Conservation (phyloP, 495 filamentous ascomycete genomes). For the Thozetella sp. region DNA sequence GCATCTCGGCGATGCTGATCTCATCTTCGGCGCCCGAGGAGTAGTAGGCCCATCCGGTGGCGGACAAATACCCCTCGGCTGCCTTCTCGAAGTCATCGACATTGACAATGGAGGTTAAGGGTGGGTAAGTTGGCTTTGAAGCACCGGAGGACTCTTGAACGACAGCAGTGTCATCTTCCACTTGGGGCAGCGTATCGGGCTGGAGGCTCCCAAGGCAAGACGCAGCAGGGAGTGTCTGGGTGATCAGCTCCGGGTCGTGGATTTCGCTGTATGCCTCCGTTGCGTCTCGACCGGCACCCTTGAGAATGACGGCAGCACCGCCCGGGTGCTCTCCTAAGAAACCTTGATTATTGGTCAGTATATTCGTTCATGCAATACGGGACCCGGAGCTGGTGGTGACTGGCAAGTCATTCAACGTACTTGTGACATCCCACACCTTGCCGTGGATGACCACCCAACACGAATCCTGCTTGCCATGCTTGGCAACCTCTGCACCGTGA, state of each 20-base stretch:
- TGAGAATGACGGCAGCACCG: constrained; percentile 58
- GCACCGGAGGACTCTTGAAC: neutral
- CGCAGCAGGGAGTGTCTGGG: constrained; percentile 47
- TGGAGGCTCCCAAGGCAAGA: constrained; percentile 28
- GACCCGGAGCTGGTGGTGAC: neutral
- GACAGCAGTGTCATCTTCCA: neutral
- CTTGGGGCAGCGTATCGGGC: constrained; percentile 34
- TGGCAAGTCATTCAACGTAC: neutral
- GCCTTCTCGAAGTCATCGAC: constrained; percentile 67
- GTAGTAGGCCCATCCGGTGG: constrained; percentile 76
- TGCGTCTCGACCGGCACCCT: constrained; percentile 75
- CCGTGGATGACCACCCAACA: constrained; percentile 2
- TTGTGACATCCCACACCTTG: neutral
- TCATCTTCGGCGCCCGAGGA: constrained; percentile 72
- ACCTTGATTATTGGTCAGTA: neutral
- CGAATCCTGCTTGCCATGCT: neutral
- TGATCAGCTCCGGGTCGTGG: constrained; percentile 63
- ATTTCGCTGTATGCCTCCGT: constrained; percentile 67
- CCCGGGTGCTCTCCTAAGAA: constrained; percentile 57
- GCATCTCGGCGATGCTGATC: constrained; percentile 47
- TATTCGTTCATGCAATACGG: neutral
- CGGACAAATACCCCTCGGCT: constrained; percentile 57
- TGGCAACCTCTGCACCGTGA: neutral
- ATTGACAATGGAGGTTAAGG: constrained; percentile 63
- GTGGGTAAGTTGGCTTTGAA: constrained; percentile 48